Evolutionary conservation across 2,329 filamentous ascomycete genomes (phyloP).

Genomic region (Aspergillus latus): DNA sequence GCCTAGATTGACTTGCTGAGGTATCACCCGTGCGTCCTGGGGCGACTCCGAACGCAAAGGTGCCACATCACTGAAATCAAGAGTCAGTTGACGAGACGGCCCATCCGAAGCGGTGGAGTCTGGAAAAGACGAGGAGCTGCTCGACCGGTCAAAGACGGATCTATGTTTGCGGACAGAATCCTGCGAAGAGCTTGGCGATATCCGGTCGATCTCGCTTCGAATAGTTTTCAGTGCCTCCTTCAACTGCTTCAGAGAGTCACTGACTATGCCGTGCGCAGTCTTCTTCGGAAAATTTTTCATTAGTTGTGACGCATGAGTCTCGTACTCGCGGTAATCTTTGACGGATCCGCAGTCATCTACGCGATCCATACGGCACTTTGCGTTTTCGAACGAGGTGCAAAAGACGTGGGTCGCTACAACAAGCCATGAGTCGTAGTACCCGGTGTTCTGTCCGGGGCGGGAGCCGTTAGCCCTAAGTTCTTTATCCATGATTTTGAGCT

Average conservation of each 20-base stretch:
- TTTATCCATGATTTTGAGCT: slow-evolving; percentile 41
- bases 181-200: slow-evolving; percentile 46
- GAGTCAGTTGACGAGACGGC: slow-evolving; percentile 34
- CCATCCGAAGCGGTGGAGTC: slow-evolving; percentile 43
- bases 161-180: slow-evolving; percentile 37
- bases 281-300: slow-evolving; percentile 42
- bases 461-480: slow-evolving; percentile 21
- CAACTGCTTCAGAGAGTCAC: slow-evolving; percentile 37
- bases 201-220: slow-evolving; percentile 41
- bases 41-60: slow-evolving; percentile 37
- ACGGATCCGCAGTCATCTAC: slow-evolving; percentile 41
- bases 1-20: slow-evolving; percentile 29
- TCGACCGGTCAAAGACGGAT: slow-evolving; percentile 50
- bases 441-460: slow-evolving; percentile 23
- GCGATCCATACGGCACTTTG: slow-evolving; percentile 41
- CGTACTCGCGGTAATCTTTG: slow-evolving; percentile 50
- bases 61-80: slow-evolving; percentile 32
- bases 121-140: slow-evolving; percentile 47
- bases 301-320: slow-evolving; percentile 46
- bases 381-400: slow-evolving; percentile 43
- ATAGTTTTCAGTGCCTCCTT: slow-evolving; percentile 38
- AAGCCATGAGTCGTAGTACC: slow-evolving; percentile 46
- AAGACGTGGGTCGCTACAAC: slow-evolving; percentile 43
- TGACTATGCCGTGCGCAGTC: slow-evolving; percentile 30
- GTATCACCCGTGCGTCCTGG: slow-evolving; percentile 26